phyloP scores from a whole-genome alignment of 2,329 filamentous ascomycete genomes.

The Phaeomoniella chlamydospora region DNA sequence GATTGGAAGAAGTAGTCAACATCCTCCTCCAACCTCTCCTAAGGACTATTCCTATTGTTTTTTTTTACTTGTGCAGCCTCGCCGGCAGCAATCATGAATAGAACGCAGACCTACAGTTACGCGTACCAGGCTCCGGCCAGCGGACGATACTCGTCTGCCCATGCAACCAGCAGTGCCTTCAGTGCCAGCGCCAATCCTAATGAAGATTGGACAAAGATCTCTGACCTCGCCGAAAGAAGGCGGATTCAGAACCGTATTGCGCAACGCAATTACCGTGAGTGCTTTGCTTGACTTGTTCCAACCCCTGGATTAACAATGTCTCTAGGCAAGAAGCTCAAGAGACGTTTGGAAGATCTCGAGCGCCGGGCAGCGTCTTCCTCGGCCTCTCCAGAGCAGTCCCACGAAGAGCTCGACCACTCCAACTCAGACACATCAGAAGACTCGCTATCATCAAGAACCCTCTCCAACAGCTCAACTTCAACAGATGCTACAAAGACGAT shows the following conservation, averaged over 20 bases:
- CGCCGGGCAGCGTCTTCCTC: constrained; percentile 46
- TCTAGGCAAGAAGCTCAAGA: constrained; percentile 49
- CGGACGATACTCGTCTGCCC: constrained; percentile 24
- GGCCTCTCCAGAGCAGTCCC: constrained; percentile 44
- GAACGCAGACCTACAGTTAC: constrained; percentile 10
- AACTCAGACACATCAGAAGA: constrained; percentile 12
- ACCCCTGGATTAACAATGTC: constrained; percentile 5
- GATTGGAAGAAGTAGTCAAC: no score
- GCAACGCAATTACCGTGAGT: constrained; percentile 88
- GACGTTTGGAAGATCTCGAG: constrained; percentile 50
- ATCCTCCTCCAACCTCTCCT: no score
- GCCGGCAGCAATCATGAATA: no score
- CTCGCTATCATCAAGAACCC: constrained; percentile 11
- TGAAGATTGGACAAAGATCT: constrained; percentile 99
- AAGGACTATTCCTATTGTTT: no score
- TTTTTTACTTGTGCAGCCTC: no score
- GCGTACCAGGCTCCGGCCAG: constrained; percentile 8
- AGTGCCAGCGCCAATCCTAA: constrained; percentile 88
- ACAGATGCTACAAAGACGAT: constrained; percentile 11
- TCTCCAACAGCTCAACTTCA: constrained; percentile 12
- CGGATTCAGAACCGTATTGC: constrained; percentile 96
- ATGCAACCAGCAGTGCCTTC: constrained; percentile 85
- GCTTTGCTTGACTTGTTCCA: constrained; percentile 7
- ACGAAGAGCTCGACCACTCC: constrained; percentile 32
- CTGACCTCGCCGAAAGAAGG: constrained; percentile 83